Base-by-base conservation (phyloP, 441 rosid genomes). In the Geranium incanum region DNA sequence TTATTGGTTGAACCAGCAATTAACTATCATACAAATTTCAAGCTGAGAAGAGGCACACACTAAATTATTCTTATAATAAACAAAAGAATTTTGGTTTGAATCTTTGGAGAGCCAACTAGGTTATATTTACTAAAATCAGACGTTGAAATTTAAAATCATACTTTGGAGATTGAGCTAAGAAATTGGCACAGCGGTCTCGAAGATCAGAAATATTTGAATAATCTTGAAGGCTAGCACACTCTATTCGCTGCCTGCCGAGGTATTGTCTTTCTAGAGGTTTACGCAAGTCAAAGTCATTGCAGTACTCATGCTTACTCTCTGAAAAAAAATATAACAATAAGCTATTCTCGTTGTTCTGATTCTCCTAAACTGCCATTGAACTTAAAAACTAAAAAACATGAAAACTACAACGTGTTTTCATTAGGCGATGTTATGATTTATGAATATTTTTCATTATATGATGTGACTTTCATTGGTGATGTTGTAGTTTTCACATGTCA, bases 181-280 rank as follows among this genome's bases (percentile, higher is more conserved):
- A 94, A 37, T 84, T 64, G 52, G 86, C 67, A 73, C 89, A 88
- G 16, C 68, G 86, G 71, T 89, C 87, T 50, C 59, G 84, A 66
- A 91, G 77, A 79, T 83, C 67, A 63, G 82, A 78, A 72, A 86
- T 86, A 78, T 81, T 85, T 4, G 83, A 77, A 72, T 82, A 84
- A 74, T 85, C 89, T 72, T 84, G 83, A 71, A 85, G 75, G 80
- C 97, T 78, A 78, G 92, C 71, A 82, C 97, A 94, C 69, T 91
- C 88, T 71, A 92, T 84, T 2, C 12, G 80, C 64, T 83, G 84
- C 2, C 82, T 83, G 0, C 69, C 74, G 72, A 83, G 78, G 78
- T 82, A 88, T 74, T 94, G 97, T 84, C 90, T 86, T 79, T 89
- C 97, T 82, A 94, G 80, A 55, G 97, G 96, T 84, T 92, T 94